phyloP scores from a whole-genome alignment of 441 rosid genomes.

The Jatropha multifida region DNA sequence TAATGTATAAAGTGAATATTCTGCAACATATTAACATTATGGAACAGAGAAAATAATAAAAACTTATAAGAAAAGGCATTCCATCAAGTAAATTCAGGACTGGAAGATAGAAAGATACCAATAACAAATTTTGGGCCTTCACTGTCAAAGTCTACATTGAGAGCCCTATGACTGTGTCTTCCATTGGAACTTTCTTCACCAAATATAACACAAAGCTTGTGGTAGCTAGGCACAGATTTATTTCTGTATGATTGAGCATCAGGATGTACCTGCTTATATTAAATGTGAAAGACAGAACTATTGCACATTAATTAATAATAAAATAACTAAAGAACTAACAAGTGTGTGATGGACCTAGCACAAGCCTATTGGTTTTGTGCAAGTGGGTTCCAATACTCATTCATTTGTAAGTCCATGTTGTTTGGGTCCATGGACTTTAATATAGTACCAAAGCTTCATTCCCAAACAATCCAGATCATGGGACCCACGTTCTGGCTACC shows the following conservation, averaged over 20 bases:
- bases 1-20: not conserved
- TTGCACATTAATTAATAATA: too few relatives aligned
- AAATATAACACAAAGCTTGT: constrained; percentile 48
- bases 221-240: constrained; percentile 41
- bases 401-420: too few relatives aligned
- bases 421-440: too few relatives aligned
- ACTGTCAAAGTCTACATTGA: constrained; percentile 22
- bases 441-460: too few relatives aligned
- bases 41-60: not conserved
- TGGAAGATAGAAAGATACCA: constrained; percentile 36
- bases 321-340: too few relatives aligned
- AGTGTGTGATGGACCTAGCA: too few relatives aligned
- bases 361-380: too few relatives aligned
- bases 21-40: not conserved
- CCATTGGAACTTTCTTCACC: constrained; percentile 42
- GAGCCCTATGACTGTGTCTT: constrained; percentile 24
- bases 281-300: constrained; percentile 16
- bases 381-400: too few relatives aligned
- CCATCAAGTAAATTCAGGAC: not conserved
- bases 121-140: constrained; percentile 25
- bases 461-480: too few relatives aligned
- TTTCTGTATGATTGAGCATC: constrained; percentile 37
- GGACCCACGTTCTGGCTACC: too few relatives aligned
- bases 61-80: not conserved
- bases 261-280: constrained; percentile 41